Evolutionary conservation across 305 asterid genomes (phyloP), one percentile per base, ranked within the genome.

Genomic region (Fraxinus dipetala): DNA sequence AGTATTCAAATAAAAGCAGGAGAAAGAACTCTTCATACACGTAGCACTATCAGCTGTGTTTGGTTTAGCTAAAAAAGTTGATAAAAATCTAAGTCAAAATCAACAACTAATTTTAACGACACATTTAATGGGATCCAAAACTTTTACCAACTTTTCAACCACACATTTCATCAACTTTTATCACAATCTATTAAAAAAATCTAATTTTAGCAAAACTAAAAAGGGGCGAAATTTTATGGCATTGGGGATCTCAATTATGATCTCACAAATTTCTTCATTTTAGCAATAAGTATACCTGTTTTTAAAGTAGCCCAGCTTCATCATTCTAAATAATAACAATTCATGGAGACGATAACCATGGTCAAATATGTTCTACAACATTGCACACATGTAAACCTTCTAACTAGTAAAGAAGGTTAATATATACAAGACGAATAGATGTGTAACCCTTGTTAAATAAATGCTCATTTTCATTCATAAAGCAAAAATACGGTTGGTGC

Each of bases 311-410:
- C 75, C 22, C 10, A 69, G 38, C 38, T 69, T 69, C 38, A 67
- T 67, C 74, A 69, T 69, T 69, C 75, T 69, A 69, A 26, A 13
- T 69, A 69, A 30, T 69, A 13, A 69, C 75, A 69, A 69, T 69
- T 69, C 75, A 69, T 11, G 36, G 8, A 11, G 22, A 69, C 30
- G 73, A 65, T 11, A 34, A 69, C 20, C 35, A 13, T 30, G 75
- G 75, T 69, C 73, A 28, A 67, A 69, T 13, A 69, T 14, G 40
- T 28, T 67, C 36, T 67, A 67, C 9, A 67, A 67, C 18, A 26
- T 28, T 11, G 75, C 13, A 13, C 38, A 69, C 4, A 67, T 28
- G 22, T 69, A 26, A 69, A 26, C 75, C 74, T 69, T 28, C 20
- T 69, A 28, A 11, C 3, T 1, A 26, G 75, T 69, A 69, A 28